These are phyloP conservation scores for Candida maesae DNA, from an alignment of 805 yeast genomes.

Conservation along the genomic window DNA sequence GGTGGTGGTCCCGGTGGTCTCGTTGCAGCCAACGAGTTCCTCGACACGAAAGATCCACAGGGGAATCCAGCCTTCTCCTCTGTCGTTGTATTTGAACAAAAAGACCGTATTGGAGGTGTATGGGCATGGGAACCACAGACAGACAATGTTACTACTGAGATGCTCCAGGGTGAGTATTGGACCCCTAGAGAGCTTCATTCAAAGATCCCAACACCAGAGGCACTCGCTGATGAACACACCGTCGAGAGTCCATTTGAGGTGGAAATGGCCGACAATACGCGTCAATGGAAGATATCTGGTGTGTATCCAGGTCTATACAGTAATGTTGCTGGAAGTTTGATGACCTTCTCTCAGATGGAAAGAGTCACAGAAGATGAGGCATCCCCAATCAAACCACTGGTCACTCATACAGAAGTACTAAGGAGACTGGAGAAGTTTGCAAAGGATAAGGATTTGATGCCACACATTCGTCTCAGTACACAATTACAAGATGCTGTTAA, in stretches of 20 bases:
- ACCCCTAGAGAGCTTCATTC: slow-evolving; percentile 8
- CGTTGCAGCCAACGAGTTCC: slow-evolving; percentile 33
- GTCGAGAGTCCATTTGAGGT: slow-evolving; percentile 1
- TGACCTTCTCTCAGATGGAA: slow-evolving; percentile 27
- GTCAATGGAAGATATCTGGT: slow-evolving; percentile 11
- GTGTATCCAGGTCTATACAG: slow-evolving; percentile 33
- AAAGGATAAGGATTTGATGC: neutral
- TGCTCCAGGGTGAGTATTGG: slow-evolving; percentile 7
- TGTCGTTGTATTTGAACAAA: slow-evolving; percentile 37
- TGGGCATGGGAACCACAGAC: slow-evolving; percentile 34
- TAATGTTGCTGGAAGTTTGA: slow-evolving; percentile 34
- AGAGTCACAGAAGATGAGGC: neutral
- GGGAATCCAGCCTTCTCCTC: slow-evolving; percentile 21
- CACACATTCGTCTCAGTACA: slow-evolving; percentile 4
- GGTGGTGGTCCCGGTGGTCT: slow-evolving; percentile 50
- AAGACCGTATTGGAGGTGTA: slow-evolving; percentile 37
- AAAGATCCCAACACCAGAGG: slow-evolving; percentile 4
- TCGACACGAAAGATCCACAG: slow-evolving; percentile 28
- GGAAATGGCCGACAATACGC: slow-evolving; percentile 4
- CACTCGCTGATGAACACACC: neutral
- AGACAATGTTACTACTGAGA: slow-evolving; percentile 1
- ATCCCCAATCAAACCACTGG: slow-evolving; percentile 2
- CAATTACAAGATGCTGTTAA: slow-evolving; percentile 13
- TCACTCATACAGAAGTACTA: slow-evolving; percentile 4
- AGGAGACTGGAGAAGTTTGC: slow-evolving; percentile 4